Conservation (phyloP, 148 eudicot species). For the Hydrangea macrophylla region DNA sequence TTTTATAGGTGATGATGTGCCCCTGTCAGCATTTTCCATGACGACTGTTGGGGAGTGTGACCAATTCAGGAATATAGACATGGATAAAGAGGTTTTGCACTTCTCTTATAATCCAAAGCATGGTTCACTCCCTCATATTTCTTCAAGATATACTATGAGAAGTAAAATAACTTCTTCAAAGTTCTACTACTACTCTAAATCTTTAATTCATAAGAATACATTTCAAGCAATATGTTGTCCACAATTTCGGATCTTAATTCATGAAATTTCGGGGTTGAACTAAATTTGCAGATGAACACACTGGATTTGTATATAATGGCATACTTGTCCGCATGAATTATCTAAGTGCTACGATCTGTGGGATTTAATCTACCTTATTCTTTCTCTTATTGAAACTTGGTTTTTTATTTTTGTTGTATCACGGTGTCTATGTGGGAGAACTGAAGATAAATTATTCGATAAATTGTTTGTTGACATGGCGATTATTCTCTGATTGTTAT, state of each 20-base stretch:
- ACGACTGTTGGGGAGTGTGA: slow-evolving; percentile 76
- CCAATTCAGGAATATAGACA: slow-evolving; percentile 84
- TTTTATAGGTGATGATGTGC: slow-evolving; percentile 75
- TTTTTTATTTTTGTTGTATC: too few species aligned
- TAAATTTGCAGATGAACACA: too few species aligned
- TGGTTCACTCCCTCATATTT: slow-evolving; percentile 19
- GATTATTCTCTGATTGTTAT: too few species aligned
- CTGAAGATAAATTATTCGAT: too few species aligned
- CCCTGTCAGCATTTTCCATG: slow-evolving; percentile 76
- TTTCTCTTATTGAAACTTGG: too few species aligned
- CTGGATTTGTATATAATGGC: too few species aligned
- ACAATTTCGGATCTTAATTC: not conserved
- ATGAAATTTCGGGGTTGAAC: too few species aligned
- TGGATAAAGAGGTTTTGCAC: slow-evolving; percentile 83
- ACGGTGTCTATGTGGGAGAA: too few species aligned
- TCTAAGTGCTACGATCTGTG: too few species aligned
- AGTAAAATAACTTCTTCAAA: not conserved
- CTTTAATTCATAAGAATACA: not conserved
- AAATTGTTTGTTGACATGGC: too few species aligned
- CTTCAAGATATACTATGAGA: slow-evolving; percentile 9
- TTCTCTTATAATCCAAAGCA: slow-evolving; percentile 19
- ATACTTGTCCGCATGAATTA: too few species aligned
- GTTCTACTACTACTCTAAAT: not conserved
- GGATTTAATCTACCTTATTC: too few species aligned
- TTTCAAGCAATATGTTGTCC: not conserved